Conservation (phyloP, 2,329 filamentous ascomycete genomes). For the Xylariales sp. region DNA sequence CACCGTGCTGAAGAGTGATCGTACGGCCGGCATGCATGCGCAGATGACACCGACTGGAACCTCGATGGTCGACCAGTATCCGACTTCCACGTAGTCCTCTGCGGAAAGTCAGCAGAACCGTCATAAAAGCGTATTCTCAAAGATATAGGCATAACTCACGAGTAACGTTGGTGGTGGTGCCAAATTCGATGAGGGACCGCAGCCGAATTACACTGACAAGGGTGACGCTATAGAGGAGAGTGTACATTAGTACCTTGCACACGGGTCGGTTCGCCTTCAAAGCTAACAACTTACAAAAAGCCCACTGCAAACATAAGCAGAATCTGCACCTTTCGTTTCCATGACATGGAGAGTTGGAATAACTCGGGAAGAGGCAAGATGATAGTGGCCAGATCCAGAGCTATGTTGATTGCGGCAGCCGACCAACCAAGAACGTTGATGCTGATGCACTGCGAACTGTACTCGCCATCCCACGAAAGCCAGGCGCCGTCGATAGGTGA, state of each 20-base stretch:
- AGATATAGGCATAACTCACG: slow-evolving; percentile 22
- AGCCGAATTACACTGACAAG: slow-evolving; percentile 26
- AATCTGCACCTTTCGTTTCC: slow-evolving; percentile 27
- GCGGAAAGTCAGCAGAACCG: slow-evolving; percentile 6
- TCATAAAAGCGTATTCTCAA: too few species aligned
- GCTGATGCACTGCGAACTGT: slow-evolving; percentile 24
- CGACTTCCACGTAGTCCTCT: slow-evolving; percentile 27
- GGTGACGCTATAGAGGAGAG: slow-evolving; percentile 20
- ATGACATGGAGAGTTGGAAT: slow-evolving; percentile 22
- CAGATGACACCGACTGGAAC: slow-evolving; percentile 27
- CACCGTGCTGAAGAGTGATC: slow-evolving; percentile 23
- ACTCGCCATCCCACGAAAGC: slow-evolving; percentile 28
- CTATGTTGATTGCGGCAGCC: slow-evolving; percentile 27
- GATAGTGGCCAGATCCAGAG: slow-evolving; percentile 25
- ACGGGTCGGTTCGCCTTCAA: too few species aligned
- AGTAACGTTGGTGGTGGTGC: slow-evolving; percentile 20
- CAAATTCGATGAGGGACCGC: slow-evolving; percentile 21
- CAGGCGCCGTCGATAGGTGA: slow-evolving; percentile 16
- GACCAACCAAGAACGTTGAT: slow-evolving; percentile 28
- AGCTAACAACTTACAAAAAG: slow-evolving; percentile 26
- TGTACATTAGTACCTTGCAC: too few species aligned
- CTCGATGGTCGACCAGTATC: slow-evolving; percentile 30
- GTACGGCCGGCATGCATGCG: slow-evolving; percentile 28
- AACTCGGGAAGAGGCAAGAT: slow-evolving; percentile 27
- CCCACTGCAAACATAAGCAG: slow-evolving; percentile 31